Conservation (phyloP, 805 yeast species). For the Scheffersomyces ergatensis region DNA sequence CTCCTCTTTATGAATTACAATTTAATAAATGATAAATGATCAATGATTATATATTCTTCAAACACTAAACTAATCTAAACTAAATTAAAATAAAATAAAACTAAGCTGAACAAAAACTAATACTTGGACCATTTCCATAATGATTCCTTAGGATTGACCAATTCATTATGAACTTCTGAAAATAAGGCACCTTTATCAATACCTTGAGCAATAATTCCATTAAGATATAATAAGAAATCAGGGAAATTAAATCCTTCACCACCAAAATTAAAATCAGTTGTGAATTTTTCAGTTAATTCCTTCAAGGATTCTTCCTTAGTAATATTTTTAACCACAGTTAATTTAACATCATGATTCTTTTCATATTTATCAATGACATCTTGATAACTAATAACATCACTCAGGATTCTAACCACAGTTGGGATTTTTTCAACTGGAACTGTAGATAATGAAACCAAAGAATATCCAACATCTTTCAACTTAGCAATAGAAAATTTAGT, state of each 20-base stretch:
- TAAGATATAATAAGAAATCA: conserved; percentile 28
- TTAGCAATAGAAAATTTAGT: conserved; percentile 32
- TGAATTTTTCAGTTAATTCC: conserved; percentile 13
- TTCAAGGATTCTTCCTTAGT: neutral
- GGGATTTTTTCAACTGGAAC: conserved; percentile 35
- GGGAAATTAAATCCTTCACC: conserved; percentile 14
- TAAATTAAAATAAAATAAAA: too few species aligned
- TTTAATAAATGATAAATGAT: too few species aligned
- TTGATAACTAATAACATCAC: conserved; percentile 37
- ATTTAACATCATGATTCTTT: conserved; percentile 28
- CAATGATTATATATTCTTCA: too few species aligned
- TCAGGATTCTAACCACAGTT: conserved; percentile 6
- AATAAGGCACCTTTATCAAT: conserved; percentile 18
- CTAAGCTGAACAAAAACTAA: too few species aligned
- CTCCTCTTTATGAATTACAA: too few species aligned
- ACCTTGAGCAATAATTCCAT: conserved; percentile 14
- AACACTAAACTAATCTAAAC: too few species aligned
- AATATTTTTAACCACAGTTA: conserved; percentile 19
- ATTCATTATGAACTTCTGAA: conserved; percentile 22
- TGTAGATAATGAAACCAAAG: conserved; percentile 41
- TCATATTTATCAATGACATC: conserved; percentile 41
- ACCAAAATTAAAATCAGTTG: conserved; percentile 11
- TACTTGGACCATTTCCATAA: conserved; percentile 36
- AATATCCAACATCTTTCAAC: conserved; percentile 42
- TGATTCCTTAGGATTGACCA: conserved; percentile 34